Base-by-base conservation (phyloP, 495 filamentous ascomycete genomes). In the Mycothermus thermophilus region DNA sequence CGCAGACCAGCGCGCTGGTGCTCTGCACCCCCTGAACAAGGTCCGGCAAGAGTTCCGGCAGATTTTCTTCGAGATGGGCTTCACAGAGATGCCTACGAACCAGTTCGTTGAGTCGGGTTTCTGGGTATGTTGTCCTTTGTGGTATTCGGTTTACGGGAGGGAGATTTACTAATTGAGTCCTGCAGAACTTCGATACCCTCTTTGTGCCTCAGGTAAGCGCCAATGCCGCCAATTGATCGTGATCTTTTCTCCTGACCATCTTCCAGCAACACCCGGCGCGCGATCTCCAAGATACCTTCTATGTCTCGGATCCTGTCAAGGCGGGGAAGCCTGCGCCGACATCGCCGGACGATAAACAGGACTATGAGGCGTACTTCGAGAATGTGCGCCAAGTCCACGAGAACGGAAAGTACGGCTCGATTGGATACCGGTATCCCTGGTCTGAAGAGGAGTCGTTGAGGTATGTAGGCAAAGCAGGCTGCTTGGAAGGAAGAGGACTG, bases 271-370 rank as follows among this genome's bases (percentile, higher is more conserved):
- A 95, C 56, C 90, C 88, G 21, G 87, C 90, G 40, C 83, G 90
- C 47, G 90, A 95, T 50, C 64, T 93, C 23, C 90, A 95, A 71
- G 87, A 96, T 52, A 97, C 90, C 38, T 94, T 96, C 70, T 96
- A 93, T 64, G 86, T 95, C 50, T 84, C 85, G 30, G 88, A 96
- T 45, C 90, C 88, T 7, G 58, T 71, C 16, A 62, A 46, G 24
- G 85, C 88, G 25, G 83, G 83, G 45, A 75, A 62, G 49, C 90
- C 90, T 0, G 70, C 75, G 19, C 48, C 58, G 12, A 50, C 47
- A 11, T 52, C 52, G 2, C 37, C 54, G 9, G 72, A 81, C 34
- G 87, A 93, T 42, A 68, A 67, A 20, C 66, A 67, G 34, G 76
- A 93, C 60, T 92, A 88, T 61, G 69, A 85, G 40, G 46, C 71